Conservation (phyloP, 2,329 filamentous ascomycete genomes). For the Grosmannia clavigera region DNA sequence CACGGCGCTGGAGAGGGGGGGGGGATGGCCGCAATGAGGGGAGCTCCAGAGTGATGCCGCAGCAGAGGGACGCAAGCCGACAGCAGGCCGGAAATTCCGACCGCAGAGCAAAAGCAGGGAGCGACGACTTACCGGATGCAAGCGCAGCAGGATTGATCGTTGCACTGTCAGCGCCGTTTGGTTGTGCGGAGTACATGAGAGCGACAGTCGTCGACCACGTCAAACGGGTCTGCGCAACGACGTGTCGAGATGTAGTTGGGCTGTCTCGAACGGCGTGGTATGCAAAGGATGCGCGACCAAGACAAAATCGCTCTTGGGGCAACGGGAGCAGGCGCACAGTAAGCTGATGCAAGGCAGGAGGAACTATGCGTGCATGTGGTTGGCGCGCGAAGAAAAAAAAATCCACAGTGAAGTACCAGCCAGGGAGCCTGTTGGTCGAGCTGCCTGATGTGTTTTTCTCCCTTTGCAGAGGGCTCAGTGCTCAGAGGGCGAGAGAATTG, state of each 20-base stretch:
- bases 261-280: slow-evolving; percentile 18
- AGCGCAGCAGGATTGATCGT: slow-evolving; percentile 86
- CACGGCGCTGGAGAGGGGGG: neutral
- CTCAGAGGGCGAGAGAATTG: neutral
- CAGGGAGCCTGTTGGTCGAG: neutral
- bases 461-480: neutral
- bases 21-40: neutral
- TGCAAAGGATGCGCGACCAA: slow-evolving; percentile 14
- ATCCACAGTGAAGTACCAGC: neutral
- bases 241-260: slow-evolving; percentile 52
- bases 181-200: slow-evolving; percentile 48
- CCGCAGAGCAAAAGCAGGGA: neutral
- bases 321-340: slow-evolving; percentile 21
- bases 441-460: neutral
- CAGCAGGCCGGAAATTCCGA: neutral
- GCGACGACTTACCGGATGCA: slow-evolving; percentile 54
- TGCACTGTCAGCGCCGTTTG: slow-evolving; percentile 69
- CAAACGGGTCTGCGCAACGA: slow-evolving; percentile 38
- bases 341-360: slow-evolving; percentile 27
- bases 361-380: slow-evolving; percentile 35
- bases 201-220: slow-evolving; percentile 29
- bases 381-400: slow-evolving; percentile 21
- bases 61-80: neutral
- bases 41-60: neutral
- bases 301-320: slow-evolving; percentile 12